phyloP scores from a whole-genome alignment of 176 grass and related monocot species.

The Oryza nivara region DNA sequence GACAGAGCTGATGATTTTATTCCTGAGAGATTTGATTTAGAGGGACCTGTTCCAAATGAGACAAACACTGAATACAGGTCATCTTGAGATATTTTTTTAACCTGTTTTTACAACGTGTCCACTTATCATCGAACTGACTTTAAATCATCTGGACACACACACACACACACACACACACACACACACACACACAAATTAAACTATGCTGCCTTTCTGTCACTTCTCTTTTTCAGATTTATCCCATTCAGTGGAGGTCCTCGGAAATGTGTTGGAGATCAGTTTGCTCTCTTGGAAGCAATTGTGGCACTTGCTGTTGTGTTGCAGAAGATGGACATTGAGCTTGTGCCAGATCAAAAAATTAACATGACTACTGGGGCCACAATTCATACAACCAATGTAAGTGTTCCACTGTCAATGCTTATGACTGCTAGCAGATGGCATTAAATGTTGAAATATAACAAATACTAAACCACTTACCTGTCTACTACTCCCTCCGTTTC shows the following conservation, averaged over 20 bases:
- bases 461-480: background rate
- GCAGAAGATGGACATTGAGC: constrained; percentile 73
- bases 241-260: constrained; percentile 98
- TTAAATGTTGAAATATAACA: constrained; percentile 7
- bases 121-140: constrained; percentile 22
- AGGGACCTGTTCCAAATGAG: constrained; percentile 94
- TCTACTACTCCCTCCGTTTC: background rate
- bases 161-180: too few species aligned
- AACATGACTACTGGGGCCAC: constrained; percentile 98
- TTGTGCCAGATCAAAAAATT: constrained; percentile 93
- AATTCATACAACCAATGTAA: constrained; percentile 94
- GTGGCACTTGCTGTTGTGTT: constrained; percentile 84
- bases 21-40: constrained; percentile 87
- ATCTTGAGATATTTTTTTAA: constrained; percentile 7
- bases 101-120: background rate
- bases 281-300: constrained; percentile 93
- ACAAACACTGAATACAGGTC: constrained; percentile 93
- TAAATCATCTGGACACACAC: background rate
- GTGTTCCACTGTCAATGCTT: constrained; percentile 21
- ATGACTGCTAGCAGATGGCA: constrained; percentile 27
- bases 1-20: constrained; percentile 87
- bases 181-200: constrained; percentile 4
- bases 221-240: constrained; percentile 63
- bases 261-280: constrained; percentile 99
- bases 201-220: background rate